A percentile compares a stretch with the other conserved stretches of the same genome.
Evolutionary conservation across 106 monocot genomes (phyloP).

Genomic region (Dendrobium chrysotoxum): DNA sequence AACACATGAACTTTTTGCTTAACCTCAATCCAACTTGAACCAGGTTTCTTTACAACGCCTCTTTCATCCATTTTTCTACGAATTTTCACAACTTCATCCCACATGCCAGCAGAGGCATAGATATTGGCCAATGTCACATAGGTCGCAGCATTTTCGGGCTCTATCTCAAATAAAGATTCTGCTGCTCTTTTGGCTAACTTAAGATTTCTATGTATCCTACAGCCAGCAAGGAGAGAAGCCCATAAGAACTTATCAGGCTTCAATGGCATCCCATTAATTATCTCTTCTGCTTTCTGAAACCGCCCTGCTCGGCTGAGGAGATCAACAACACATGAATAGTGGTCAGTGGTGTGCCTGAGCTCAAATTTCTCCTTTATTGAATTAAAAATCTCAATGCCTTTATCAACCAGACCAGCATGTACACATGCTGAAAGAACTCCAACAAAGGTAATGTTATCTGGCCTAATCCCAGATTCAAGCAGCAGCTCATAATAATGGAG

Average conservation of each 20-base stretch:
- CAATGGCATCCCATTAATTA: slow-evolving; percentile 19
- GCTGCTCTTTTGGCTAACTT: slow-evolving; percentile 12
- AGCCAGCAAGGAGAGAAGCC: slow-evolving; percentile 25
- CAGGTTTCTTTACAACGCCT: slow-evolving; percentile 22
- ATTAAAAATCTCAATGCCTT: slow-evolving; percentile 17
- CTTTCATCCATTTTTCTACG: slow-evolving; percentile 14
- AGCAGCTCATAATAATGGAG: slow-evolving; percentile 11
- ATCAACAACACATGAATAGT: slow-evolving; percentile 22
- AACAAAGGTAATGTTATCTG: slow-evolving; percentile 17
- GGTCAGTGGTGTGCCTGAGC: slow-evolving; percentile 12
- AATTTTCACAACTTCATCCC: slow-evolving; percentile 5
- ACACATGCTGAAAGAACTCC: slow-evolving; percentile 12
- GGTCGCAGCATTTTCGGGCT: slow-evolving; percentile 23
- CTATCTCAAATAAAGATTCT: slow-evolving; percentile 19
- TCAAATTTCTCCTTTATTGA: slow-evolving; percentile 14
- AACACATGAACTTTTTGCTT: slow-evolving; percentile 16
- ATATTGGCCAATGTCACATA: slow-evolving; percentile 27
- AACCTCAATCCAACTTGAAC: slow-evolving; percentile 26
- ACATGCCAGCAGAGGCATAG: slow-evolving; percentile 13
- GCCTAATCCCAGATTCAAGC: slow-evolving; percentile 15
- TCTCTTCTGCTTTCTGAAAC: slow-evolving; percentile 20
- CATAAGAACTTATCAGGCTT: slow-evolving; percentile 28
- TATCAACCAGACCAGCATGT: slow-evolving; percentile 19
- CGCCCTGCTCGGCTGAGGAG: slow-evolving; percentile 21
- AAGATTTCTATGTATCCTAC: slow-evolving; percentile 19